Evolutionary conservation across 441 rosid genomes (phyloP).

Genomic region (Syzygium malaccense): DNA sequence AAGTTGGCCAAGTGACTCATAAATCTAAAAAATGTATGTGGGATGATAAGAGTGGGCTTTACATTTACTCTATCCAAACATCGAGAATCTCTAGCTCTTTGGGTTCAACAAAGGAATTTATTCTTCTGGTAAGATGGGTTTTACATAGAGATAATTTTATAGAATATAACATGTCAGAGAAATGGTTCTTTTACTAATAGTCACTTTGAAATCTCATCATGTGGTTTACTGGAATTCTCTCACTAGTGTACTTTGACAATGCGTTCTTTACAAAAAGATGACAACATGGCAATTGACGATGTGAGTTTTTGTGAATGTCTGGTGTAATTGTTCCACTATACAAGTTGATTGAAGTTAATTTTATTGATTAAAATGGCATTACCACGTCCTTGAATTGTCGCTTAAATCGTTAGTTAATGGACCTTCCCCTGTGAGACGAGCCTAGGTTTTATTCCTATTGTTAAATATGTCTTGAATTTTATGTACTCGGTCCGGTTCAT

Average conservation of each 20-base stretch:
- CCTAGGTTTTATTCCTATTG: background rate
- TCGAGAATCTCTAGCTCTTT: background rate
- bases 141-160: background rate
- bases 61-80: background rate
- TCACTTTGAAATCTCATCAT: background rate
- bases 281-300: background rate
- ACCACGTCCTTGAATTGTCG: background rate
- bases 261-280: background rate
- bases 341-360: background rate
- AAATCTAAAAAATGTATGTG: background rate
- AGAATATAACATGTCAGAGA: background rate
- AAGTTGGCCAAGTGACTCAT: background rate
- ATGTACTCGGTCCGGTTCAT: too few relatives aligned
- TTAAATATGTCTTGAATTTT: too few relatives aligned
- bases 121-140: background rate
- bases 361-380: background rate
- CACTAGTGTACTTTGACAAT: background rate
- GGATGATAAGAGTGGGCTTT: background rate
- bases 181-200: background rate
- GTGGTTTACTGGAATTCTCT: background rate
- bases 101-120: background rate
- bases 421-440: background rate
- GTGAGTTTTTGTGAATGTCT: background rate
- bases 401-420: background rate
- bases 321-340: background rate